A percentile compares a stretch with the other conserved stretches of the same genome.
Conservation (phyloP, 2,329 filamentous ascomycete genomes). For the Xylaria sp. region DNA sequence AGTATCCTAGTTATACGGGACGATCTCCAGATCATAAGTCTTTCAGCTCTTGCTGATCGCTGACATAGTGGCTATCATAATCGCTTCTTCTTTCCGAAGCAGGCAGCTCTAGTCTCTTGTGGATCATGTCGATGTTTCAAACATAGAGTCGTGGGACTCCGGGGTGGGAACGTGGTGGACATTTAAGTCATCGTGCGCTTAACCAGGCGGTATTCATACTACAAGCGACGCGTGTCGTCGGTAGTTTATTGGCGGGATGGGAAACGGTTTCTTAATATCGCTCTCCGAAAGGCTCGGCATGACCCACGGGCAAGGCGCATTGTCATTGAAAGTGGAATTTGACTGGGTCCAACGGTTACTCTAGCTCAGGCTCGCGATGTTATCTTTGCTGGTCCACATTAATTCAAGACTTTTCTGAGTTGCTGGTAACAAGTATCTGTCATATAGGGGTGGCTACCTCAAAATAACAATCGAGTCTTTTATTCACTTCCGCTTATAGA, state of each 20-base stretch:
- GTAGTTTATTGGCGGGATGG: background rate
- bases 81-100: constrained; percentile 25
- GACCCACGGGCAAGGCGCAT: constrained; percentile 20
- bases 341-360: background rate
- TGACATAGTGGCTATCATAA: constrained; percentile 6
- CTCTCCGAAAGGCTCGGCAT: constrained; percentile 19
- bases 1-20: background rate
- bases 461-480: too few relatives aligned
- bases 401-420: too few relatives aligned
- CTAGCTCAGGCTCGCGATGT: background rate
- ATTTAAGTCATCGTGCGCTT: background rate
- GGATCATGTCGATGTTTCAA: background rate
- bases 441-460: too few relatives aligned
- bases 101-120: constrained; percentile 5
- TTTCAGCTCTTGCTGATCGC: constrained; percentile 23
- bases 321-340: background rate
- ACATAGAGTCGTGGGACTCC: background rate
- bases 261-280: constrained; percentile 9
- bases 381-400: too few relatives aligned
- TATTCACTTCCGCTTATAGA: too few relatives aligned
- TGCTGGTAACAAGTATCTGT: too few relatives aligned
- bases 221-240: background rate
- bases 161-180: background rate
- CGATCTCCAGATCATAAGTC: constrained; percentile 12
- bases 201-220: background rate